Evolutionary conservation across 495 filamentous ascomycete genomes (phyloP).

Genomic region (Talaromyces nanjingensis): DNA sequence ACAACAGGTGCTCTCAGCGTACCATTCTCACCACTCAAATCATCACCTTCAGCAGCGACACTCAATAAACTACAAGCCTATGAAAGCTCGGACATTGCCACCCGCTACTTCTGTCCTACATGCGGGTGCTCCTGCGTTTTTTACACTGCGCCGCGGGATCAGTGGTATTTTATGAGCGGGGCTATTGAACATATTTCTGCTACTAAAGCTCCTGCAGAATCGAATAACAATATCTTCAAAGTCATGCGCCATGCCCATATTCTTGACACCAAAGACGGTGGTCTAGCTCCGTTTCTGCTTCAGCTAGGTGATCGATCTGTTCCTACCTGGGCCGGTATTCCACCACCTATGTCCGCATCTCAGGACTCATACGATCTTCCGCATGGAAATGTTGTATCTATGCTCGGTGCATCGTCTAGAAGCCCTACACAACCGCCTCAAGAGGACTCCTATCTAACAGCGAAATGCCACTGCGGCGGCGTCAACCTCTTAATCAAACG

Average conservation of each 20-base stretch:
- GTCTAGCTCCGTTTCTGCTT: constrained; percentile 4
- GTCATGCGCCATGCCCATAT: not conserved
- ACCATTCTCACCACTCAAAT: not conserved
- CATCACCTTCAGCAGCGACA: not conserved
- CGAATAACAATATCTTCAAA: not conserved
- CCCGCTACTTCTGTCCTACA: constrained; percentile 2
- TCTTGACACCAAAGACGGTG: not conserved
- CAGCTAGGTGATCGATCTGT: not conserved
- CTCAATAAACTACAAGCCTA: not conserved
- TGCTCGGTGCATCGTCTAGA: not conserved
- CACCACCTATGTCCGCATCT: not conserved
- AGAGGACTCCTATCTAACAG: not conserved
- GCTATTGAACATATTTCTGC: not conserved
- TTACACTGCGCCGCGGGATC: not conserved
- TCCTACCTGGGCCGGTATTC: not conserved
- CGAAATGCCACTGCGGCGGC: constrained; percentile 1
- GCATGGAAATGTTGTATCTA: not conserved
- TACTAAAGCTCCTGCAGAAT: not conserved
- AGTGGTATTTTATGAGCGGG: constrained; percentile 4
- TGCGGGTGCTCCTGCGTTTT: constrained; percentile 1
- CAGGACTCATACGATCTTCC: constrained; percentile 1
- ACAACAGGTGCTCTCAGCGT: not conserved
- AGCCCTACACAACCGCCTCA: not conserved
- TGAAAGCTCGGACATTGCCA: not conserved
- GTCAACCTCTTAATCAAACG: not conserved